These are phyloP conservation scores for Limtongia smithiae DNA, from an alignment of 805 yeast species.

Conservation along the genomic window DNA sequence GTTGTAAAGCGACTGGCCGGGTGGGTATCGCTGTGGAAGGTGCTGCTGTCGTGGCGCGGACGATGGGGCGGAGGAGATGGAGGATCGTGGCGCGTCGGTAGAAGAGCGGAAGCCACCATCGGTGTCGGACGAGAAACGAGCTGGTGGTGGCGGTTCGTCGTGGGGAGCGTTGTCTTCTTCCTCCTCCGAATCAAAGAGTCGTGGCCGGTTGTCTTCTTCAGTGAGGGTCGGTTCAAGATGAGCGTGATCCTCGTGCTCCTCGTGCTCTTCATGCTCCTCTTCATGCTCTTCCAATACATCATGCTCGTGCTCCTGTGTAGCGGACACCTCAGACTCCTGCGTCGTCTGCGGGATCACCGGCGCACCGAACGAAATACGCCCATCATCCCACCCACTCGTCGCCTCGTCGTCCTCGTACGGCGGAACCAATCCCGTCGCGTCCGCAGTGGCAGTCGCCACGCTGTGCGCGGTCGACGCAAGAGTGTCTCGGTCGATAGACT, in stretches of 20 bases:
- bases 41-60: neutral
- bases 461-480: neutral
- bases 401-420: conserved; percentile 15
- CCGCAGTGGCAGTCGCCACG: neutral
- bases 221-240: neutral
- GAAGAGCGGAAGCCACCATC: neutral
- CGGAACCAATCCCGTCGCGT: conserved; percentile 2
- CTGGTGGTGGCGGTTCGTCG: conserved; percentile 1
- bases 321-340: neutral
- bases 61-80: neutral
- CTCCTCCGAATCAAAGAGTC: conserved; percentile 19
- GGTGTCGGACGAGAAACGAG: conserved; percentile 7
- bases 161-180: conserved; percentile 4
- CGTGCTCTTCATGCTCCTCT: neutral
- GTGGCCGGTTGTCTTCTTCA: conserved; percentile 19
- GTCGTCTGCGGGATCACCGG: neutral
- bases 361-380: neutral
- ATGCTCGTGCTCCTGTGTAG: neutral
- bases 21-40: neutral
- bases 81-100: neutral
- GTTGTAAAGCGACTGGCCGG: neutral
- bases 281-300: neutral
- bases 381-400: conserved; percentile 21
- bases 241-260: too few species aligned
- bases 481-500: too few species aligned